Conservation (phyloP, 2,329 filamentous ascomycete genomes). For the Ophiobolus disseminans region DNA sequence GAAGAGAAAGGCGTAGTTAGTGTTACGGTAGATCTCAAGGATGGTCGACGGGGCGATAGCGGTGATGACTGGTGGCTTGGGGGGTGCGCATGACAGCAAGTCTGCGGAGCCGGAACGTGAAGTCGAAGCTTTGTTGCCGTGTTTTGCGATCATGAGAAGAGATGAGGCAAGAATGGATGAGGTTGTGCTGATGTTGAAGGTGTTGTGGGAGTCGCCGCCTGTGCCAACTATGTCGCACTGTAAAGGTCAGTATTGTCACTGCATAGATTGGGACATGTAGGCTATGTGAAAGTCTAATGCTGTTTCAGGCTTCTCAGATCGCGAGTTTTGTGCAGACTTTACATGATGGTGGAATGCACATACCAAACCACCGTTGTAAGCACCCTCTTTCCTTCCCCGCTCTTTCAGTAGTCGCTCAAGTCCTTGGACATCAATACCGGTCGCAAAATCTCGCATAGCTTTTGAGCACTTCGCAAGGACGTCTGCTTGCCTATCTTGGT, state of each 20-base stretch:
- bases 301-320: too few relatives aligned
- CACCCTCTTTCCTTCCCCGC: conserved; percentile 70
- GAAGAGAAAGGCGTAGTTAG: conserved; percentile 95
- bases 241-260: conserved; percentile 6
- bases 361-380: conserved; percentile 84
- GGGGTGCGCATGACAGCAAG: conserved; percentile 77
- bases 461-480: conserved; percentile 85
- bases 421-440: conserved; percentile 69
- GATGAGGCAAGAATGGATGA: conserved; percentile 90
- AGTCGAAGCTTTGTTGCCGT: conserved; percentile 94
- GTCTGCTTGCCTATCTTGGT: conserved; percentile 81
- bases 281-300: too few relatives aligned
- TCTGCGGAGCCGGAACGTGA: conserved; percentile 96
- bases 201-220: conserved; percentile 94
- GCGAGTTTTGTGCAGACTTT: too few relatives aligned
- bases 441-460: conserved; percentile 82
- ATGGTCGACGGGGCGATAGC: conserved; percentile 77
- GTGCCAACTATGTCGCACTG: conserved; percentile 95
- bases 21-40: conserved; percentile 73
- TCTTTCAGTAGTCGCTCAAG: conserved; percentile 68
- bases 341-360: conserved; percentile 40
- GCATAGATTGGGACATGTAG: neutral
- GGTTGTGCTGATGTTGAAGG: conserved; percentile 97
- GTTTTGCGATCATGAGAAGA: conserved; percentile 86
- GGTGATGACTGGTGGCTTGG: conserved; percentile 74